A percentile compares a stretch with the other conserved stretches of the same genome.
phyloP scores from a whole-genome alignment of 306 rosid genomes.

The Vigna reflexopilosa region DNA sequence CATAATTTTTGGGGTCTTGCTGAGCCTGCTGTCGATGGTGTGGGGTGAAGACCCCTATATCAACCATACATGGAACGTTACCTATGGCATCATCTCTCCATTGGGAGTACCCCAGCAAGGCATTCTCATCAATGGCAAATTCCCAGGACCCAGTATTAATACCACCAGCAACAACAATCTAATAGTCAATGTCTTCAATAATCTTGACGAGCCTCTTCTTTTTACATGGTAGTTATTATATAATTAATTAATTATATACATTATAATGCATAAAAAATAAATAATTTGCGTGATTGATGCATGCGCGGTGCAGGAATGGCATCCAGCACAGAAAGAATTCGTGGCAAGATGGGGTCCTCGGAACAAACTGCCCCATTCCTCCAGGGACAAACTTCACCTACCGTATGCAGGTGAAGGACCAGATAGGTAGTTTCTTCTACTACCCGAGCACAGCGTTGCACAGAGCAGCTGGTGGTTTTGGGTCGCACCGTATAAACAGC shows the following conservation, averaged over 20 bases:
- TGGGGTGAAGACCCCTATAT: slow-evolving; percentile 13
- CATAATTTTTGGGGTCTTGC: background rate
- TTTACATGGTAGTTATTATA: background rate
- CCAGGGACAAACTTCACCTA: slow-evolving; percentile 16
- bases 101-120: slow-evolving; percentile 25
- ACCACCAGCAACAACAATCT: slow-evolving; percentile 5
- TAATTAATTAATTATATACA: too few relatives aligned
- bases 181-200: background rate
- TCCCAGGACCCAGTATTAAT: slow-evolving; percentile 23
- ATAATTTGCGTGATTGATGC: background rate
- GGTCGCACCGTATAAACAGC: slow-evolving; percentile 2
- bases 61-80: background rate
- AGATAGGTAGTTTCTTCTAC: slow-evolving; percentile 14
- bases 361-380: slow-evolving; percentile 14
- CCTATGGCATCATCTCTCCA: slow-evolving; percentile 3
- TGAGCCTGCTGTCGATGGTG: background rate
- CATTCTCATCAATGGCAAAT: slow-evolving; percentile 11
- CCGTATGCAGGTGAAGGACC: background rate
- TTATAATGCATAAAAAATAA: too few relatives aligned
- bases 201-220: background rate
- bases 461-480: slow-evolving; percentile 25
- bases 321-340: slow-evolving; percentile 20
- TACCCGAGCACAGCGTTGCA: slow-evolving; percentile 30
- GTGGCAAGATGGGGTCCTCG: slow-evolving; percentile 5
- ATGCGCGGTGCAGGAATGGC: background rate